Evolutionary conservation across 495 filamentous ascomycete species (phyloP), one percentile per base, ranked within the genome.

Genomic region (Eremomyces bilateralis): DNA sequence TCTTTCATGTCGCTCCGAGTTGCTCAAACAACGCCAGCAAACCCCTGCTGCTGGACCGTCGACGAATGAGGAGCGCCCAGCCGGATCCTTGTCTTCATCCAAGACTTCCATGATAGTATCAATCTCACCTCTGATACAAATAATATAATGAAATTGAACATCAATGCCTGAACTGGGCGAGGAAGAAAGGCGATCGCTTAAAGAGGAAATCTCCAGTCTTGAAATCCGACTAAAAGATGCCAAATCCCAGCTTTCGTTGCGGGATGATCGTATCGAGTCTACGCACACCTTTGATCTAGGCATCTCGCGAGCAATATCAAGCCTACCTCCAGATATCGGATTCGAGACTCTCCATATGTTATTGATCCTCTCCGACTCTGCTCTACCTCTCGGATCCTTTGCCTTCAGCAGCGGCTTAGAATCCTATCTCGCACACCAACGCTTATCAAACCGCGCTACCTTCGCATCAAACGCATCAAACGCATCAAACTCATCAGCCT

Each of bases 381-480:
- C 88, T 24, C 73, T 99, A 4, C 88, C 88, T 4, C 62, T 99
- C 0, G 90, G 90, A 46, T 90, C 83, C 27, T 99, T 99, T 58
- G 88, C 88, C 41, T 99, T 92, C 66, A 84, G 76, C 60, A 77
- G 68, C 43, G 84, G 85, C 0, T 68, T 99, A 21, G 88, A 99
- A 52, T 94, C 84, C 33, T 94, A 81, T 53, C 71, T 93, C 19
- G 76, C 80, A 1, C 88, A 95, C 60, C 67, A 73, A 34, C 61
- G 56, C 24, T 58, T 64, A 21, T 42, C 45, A 51, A 42, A 12
- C 56, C 57, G 28, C 49, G 53, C 29, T 37, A 54, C 36, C 49
- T 47, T 32, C 50, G 44, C 10, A 40, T 58, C 58, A 19, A 33
- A 56, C 34, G 32, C 15, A 51, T 44, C 53, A 0, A 30, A 1